Conservation (phyloP, 2,329 filamentous ascomycete species). For the Pseudohalonectria lignicola region DNA sequence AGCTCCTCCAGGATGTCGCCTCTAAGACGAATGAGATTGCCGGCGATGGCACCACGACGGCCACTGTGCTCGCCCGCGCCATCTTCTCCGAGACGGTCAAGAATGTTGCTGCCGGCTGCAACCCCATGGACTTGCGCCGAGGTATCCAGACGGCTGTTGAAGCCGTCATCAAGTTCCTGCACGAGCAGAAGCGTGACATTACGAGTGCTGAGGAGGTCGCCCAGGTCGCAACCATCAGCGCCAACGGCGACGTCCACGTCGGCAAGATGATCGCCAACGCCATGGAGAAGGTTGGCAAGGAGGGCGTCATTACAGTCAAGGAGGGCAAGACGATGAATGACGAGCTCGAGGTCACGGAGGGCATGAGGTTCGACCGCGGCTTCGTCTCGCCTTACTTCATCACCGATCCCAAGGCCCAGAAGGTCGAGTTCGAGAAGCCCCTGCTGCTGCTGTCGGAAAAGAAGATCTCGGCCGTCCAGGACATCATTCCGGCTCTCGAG, state of each 20-base stretch:
- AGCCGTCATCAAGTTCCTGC: slow-evolving; percentile 85
- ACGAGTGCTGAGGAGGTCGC: slow-evolving; percentile 95
- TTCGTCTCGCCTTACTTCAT: slow-evolving; percentile 99
- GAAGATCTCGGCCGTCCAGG: slow-evolving; percentile 99
- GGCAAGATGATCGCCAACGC: slow-evolving; percentile 93
- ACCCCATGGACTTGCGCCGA: slow-evolving; percentile 96
- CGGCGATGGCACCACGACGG: slow-evolving; percentile 96
- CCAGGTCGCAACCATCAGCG: slow-evolving; percentile 95
- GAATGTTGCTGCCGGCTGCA: slow-evolving; percentile 98
- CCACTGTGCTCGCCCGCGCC: slow-evolving; percentile 89
- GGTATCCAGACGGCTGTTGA: slow-evolving; percentile 96
- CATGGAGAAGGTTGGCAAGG: slow-evolving; percentile 99
- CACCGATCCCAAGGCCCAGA: slow-evolving; percentile 96
- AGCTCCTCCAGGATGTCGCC: slow-evolving; percentile 93
- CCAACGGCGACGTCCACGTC: slow-evolving; percentile 93
- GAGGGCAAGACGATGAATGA: slow-evolving; percentile 98
- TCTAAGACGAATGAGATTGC: slow-evolving; percentile 99
- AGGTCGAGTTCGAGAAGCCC: slow-evolving; percentile 99
- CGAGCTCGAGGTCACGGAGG: slow-evolving; percentile 97
- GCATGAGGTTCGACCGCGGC: slow-evolving; percentile 99
- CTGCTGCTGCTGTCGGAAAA: slow-evolving; percentile 98
- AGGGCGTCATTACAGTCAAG: slow-evolving; percentile 99
- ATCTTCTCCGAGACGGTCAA: slow-evolving; percentile 99
- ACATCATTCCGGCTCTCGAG: slow-evolving; percentile 97
- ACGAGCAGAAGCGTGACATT: slow-evolving; percentile 94